Conservation (phyloP, 2,329 filamentous ascomycete genomes). For the Xylariales sp. region DNA sequence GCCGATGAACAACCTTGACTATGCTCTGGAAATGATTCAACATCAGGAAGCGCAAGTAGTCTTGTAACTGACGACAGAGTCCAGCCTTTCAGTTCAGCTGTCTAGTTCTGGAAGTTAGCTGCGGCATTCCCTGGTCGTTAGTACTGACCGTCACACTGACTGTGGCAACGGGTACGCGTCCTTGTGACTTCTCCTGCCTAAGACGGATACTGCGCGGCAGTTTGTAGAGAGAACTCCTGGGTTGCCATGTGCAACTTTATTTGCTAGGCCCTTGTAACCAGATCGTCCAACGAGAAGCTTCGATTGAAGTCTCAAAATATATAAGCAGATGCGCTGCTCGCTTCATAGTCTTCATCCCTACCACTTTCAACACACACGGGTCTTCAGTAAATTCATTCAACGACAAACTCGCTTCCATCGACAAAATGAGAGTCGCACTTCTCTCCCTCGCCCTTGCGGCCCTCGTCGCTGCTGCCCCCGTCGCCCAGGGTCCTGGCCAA, state of each 20-base stretch:
- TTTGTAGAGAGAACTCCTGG: conserved; percentile 2
- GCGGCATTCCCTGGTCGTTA: not conserved
- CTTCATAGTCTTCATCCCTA: not conserved
- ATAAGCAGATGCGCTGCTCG: conserved; percentile 1
- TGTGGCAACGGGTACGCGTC: conserved; percentile 7
- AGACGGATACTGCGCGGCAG: conserved; percentile 2
- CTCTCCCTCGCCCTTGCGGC: conserved; percentile 8
- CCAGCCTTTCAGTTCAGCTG: no score
- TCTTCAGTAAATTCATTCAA: not conserved
- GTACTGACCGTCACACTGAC: not conserved
- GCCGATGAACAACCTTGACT: no score
- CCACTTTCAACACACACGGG: conserved; percentile 3
- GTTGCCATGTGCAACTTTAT: conserved; percentile 3
- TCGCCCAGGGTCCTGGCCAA: conserved; percentile 2
- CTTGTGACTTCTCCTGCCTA: conserved; percentile 6
- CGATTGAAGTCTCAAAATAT: no score
- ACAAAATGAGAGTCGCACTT: conserved; percentile 6
- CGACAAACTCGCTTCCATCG: conserved; percentile 1
- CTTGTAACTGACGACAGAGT: no score
- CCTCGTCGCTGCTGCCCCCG: conserved; percentile 1
- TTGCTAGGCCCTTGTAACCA: not conserved
- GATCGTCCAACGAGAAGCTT: not conserved
- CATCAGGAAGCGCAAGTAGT: no score
- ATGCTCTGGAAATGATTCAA: no score
- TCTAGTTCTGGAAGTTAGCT: conserved; percentile 7